Percentiles rank a stretch among this genome's conserved stretches.
Conservation (phyloP, 371 early-diverging fungal species). For the Actinomortierella ambigua region DNA sequence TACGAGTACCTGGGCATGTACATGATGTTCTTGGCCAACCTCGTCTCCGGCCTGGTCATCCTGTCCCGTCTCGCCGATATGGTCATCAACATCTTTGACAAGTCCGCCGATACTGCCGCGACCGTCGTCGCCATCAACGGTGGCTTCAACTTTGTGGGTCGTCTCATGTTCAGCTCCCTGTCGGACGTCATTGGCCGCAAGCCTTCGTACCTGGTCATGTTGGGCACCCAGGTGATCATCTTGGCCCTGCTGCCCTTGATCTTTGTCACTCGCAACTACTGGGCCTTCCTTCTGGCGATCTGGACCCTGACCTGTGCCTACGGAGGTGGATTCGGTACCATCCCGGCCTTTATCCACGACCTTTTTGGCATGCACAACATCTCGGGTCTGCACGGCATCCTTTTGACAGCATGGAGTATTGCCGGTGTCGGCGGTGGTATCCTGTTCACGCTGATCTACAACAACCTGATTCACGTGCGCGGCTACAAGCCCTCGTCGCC, state of each 20-base stretch:
- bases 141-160: conserved; percentile 67
- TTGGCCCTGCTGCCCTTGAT: conserved; percentile 55
- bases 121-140: conserved; percentile 65
- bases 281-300: conserved; percentile 55
- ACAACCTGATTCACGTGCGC: conserved; percentile 42
- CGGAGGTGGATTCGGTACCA: conserved; percentile 70
- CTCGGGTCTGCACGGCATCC: conserved; percentile 63
- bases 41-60: conserved; percentile 63
- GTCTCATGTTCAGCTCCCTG: conserved; percentile 56
- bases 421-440: conserved; percentile 68
- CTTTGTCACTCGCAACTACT: conserved; percentile 52
- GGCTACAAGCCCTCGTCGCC: conserved; percentile 46
- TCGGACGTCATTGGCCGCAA: conserved; percentile 68
- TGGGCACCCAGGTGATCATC: conserved; percentile 53
- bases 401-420: conserved; percentile 67
- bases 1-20: conserved; percentile 44
- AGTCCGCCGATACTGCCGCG: conserved; percentile 53
- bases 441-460: conserved; percentile 62
- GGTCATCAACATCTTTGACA: conserved; percentile 56
- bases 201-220: conserved; percentile 57
- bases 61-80: conserved; percentile 68
- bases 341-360: conserved; percentile 72
- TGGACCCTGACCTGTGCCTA: conserved; percentile 61
- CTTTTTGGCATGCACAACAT: conserved; percentile 71
- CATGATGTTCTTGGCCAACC: conserved; percentile 58